Base-by-base conservation (phyloP, 495 filamentous ascomycete genomes). In the Choiromyces venosus region DNA sequence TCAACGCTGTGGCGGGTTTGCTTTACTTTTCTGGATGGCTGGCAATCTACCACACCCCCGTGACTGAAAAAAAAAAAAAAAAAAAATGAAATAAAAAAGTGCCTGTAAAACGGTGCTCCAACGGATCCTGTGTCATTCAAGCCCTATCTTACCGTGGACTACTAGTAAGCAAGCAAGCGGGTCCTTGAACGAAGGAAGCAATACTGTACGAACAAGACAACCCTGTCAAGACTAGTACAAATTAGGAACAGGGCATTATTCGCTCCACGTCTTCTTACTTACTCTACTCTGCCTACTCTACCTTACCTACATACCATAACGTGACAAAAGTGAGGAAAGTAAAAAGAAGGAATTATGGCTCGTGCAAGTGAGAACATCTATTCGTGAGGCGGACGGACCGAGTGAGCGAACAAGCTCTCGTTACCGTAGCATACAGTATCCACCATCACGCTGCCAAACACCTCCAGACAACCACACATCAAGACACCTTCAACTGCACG, bases 201-300 rank as follows among this genome's bases (percentile, higher is more conserved):
- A 25, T 52, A 44, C 40, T 2, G 16, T 44, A 42, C 9, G 40
- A 40, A 40, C 8, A 40, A 10, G 18, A 29, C 46, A 61, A 16
- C 52, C 52, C 52, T 61, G 52, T 12, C 25, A 6, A 29, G 4
- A 61, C 52, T 61, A 61, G 52, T 61, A 61, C 52, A 29, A 29
- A 61, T 61, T 14, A 33, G 52, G 52, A 61, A 29, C 52, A 33
- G 52, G 52, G 25, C 4, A 61, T 61, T 61, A 61, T 33, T 61
- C 52, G 52, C 25, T 61, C 52, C 52, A 61, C 52, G 52, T 61
- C 52, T 61, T 61, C 25, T n/a, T n/a, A n/a, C n/a, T n/a, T n/a
- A n/a, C n/a, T n/a, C 25, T 18, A 7, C 52, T 0, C 18, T 56
- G 25, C 42, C 42, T 44, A 9, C n/a, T 0, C 52, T 46, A 4